Evolutionary conservation across 1,284 basidiomycete species (phyloP).

Genomic region (Austropuccinia psidii): DNA sequence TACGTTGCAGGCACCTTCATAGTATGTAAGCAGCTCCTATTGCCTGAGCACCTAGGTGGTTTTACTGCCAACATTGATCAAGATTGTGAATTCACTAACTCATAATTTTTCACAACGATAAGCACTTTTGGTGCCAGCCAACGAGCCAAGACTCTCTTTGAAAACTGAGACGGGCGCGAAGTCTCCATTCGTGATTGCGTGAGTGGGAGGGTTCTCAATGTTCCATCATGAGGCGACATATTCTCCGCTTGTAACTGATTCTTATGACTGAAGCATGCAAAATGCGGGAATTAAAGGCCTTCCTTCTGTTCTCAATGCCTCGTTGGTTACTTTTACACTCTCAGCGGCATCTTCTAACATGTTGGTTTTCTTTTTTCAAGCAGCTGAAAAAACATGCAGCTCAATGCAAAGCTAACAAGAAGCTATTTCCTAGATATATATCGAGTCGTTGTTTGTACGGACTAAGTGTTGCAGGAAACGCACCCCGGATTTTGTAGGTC

Average conservation of each 20-base stretch:
- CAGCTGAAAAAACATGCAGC: no score
- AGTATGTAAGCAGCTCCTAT: conserved; percentile 10
- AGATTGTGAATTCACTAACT: background rate
- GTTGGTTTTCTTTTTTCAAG: no score
- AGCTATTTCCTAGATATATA: conserved; percentile 26
- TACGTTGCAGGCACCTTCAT: conserved; percentile 25
- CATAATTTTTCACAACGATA: background rate
- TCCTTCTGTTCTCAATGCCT: conserved; percentile 27
- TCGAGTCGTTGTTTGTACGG: conserved; percentile 34
- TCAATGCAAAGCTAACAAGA: background rate
- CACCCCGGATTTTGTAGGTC: conserved; percentile 29
- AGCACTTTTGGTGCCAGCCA: conserved; percentile 35
- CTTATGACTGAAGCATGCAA: conserved; percentile 9
- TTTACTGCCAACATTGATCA: no score
- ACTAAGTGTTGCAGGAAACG: conserved; percentile 34
- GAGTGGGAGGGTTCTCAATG: background rate
- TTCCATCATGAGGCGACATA: background rate
- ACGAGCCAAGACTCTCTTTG: conserved; percentile 28
- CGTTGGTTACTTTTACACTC: conserved; percentile 18
- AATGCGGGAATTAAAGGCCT: conserved; percentile 37
- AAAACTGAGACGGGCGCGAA: conserved; percentile 18
- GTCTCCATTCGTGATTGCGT: conserved; percentile 37
- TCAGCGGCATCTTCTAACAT: conserved; percentile 37
- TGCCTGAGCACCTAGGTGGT: no score
- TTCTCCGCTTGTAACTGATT: background rate